phyloP scores from a whole-genome alignment of 331 rosid genomes.

The Malus hybrid region DNA sequence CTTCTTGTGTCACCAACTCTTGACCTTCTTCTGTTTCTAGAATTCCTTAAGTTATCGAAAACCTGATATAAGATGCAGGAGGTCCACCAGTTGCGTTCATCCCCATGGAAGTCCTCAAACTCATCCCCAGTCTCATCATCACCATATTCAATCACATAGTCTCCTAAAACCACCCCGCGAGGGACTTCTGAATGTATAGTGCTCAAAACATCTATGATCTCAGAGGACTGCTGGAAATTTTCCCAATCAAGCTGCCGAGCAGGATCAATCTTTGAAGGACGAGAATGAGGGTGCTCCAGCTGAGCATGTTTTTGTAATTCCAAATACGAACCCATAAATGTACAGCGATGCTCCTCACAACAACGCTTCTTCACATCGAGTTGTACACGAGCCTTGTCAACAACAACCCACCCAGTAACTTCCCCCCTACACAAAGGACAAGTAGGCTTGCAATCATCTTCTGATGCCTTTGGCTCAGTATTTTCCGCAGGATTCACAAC shows the following conservation, averaged over 20 bases:
- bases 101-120: conserved; percentile 88
- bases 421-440: conserved; percentile 95
- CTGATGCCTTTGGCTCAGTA: conserved; percentile 35
- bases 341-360: conserved; percentile 71
- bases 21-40: conserved; percentile 80
- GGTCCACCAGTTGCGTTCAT: conserved; percentile 93
- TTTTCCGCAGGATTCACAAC: conserved; percentile 25
- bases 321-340: conserved; percentile 62
- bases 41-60: conserved; percentile 75
- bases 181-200: conserved; percentile 95
- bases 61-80: conserved; percentile 87
- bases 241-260: conserved; percentile 97
- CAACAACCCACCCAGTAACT: conserved; percentile 77
- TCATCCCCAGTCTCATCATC: conserved; percentile 77
- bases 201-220: conserved; percentile 91
- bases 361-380: conserved; percentile 78
- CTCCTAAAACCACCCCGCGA: conserved; percentile 85
- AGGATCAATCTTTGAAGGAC: conserved; percentile 89
- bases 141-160: conserved; percentile 91
- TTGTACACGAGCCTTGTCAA: conserved; percentile 55
- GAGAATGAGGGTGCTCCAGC: conserved; percentile 79
- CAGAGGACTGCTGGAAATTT: conserved; percentile 95
- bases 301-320: conserved; percentile 80
- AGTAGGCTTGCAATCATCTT: conserved; percentile 42
- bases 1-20: conserved; percentile 62